Percentiles rank a stretch among this genome's conserved stretches.
These are phyloP conservation scores for Penicillium psychrosexuale DNA, from an alignment of 2,329 filamentous ascomycete genomes.

Conservation along the genomic window DNA sequence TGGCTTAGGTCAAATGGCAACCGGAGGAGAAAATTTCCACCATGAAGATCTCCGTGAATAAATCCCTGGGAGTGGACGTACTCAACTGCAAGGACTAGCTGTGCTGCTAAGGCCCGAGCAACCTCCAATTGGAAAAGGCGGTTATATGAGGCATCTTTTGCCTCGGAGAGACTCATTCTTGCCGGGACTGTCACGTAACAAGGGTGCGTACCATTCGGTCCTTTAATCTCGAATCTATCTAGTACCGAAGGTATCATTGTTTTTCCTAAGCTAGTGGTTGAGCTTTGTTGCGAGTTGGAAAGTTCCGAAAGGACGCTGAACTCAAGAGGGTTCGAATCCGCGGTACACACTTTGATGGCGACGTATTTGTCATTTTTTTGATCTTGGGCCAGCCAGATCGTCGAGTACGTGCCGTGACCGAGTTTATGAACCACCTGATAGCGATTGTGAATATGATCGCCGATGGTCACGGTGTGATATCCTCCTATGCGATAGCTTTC, in stretches of 20 bases:
- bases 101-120: slow-evolving; percentile 14
- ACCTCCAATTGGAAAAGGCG: slow-evolving; percentile 16
- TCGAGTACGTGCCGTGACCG: slow-evolving; percentile 40
- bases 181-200: slow-evolving; percentile 17
- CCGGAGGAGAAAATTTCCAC: slow-evolving; percentile 32
- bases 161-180: slow-evolving; percentile 14
- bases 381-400: slow-evolving; percentile 29
- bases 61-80: slow-evolving; percentile 22
- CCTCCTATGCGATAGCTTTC: slow-evolving; percentile 25
- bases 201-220: slow-evolving; percentile 14
- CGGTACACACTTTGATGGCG: slow-evolving; percentile 28
- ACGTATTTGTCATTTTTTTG: slow-evolving; percentile 21
- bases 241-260: slow-evolving; percentile 12
- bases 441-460: slow-evolving; percentile 28
- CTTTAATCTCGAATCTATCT: slow-evolving; percentile 14
- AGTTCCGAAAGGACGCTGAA: slow-evolving; percentile 11
- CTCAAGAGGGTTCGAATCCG: slow-evolving; percentile 20
- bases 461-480: slow-evolving; percentile 31
- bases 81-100: slow-evolving; percentile 27
- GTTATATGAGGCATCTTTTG: slow-evolving; percentile 15
- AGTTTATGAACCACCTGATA: slow-evolving; percentile 44
- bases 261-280: not conserved
- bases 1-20: slow-evolving; percentile 15
- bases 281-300: not conserved
- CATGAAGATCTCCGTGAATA: slow-evolving; percentile 39